Evolutionary conservation across 169 alveolate species (phyloP), one percentile per base, ranked within the genome.

Genomic region (Plasmodium gallinaceum): DNA sequence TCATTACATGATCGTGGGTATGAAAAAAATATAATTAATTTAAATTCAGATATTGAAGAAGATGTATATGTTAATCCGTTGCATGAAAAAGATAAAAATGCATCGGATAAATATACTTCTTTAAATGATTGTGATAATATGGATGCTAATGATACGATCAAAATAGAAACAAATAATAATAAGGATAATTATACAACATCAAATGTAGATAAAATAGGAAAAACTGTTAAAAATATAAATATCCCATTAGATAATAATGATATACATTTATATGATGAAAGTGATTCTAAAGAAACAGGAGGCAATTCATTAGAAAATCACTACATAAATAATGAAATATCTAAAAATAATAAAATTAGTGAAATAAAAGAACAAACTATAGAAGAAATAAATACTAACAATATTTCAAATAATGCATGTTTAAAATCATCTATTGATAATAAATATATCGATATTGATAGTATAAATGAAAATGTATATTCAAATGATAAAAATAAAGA

Each of bases 11-110:
- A 32, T 51, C 51, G 7, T 51, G 68, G 52, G 16, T 71, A 37
- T 10, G n/a, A 26, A 16, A 58, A 58, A 18, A 52, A 71, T 14
- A 6, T 51, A 26, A 22, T 71, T 71, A 52, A 22, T 58, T 10
- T 51, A 51, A 71, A 71, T 39, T 71, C 83, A 42, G 83, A 71
- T 10, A 66, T 48, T 22, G 83, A 71, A 16, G 43, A 71, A 12
- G 83, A 71, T 24, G 24, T n/a, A n/a, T 71, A 51, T 71, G 22
- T 18, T 48, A 68, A 26, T 42, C 14, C 52, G 58, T 18, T 37
- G 5, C 22, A 16, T 71, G 54, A 5, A 16, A 26, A 18, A 66
- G 83, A 43, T 24, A 71, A 37, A 51, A 7, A 42, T 24, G 0
- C 22, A 46, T 18, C 20, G 1, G 42, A 22, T 12, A 51, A 5